Evolutionary conservation across 2,329 filamentous ascomycete genomes (phyloP).

Genomic region (Raffaelea albimanens): DNA sequence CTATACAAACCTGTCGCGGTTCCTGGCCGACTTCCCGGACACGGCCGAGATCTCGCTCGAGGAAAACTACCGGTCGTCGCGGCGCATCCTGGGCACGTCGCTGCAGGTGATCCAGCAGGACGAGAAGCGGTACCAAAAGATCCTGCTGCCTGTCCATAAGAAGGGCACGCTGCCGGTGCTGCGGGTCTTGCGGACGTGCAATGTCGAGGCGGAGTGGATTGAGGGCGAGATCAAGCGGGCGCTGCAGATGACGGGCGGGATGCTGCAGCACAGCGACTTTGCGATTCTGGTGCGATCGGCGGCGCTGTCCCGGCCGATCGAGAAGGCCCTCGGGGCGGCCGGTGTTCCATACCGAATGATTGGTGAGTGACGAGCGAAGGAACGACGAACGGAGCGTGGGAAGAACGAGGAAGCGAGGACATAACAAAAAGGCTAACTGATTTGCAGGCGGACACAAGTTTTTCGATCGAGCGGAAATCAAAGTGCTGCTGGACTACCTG

Average conservation of each 20-base stretch:
- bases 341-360: slow-evolving; percentile 90
- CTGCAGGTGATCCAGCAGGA: slow-evolving; percentile 89
- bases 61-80: slow-evolving; percentile 90
- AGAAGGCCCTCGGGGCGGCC: slow-evolving; percentile 68
- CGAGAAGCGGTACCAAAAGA: slow-evolving; percentile 67
- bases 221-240: slow-evolving; percentile 71
- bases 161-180: slow-evolving; percentile 74
- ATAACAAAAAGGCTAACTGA: background rate
- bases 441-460: slow-evolving; percentile 62
- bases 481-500: slow-evolving; percentile 78
- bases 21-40: slow-evolving; percentile 66
- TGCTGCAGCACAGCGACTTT: slow-evolving; percentile 68
- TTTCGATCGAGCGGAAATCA: slow-evolving; percentile 85
- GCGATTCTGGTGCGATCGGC: slow-evolving; percentile 83
- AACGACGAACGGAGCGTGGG: background rate
- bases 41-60: slow-evolving; percentile 79
- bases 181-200: slow-evolving; percentile 61
- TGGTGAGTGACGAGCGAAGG: slow-evolving; percentile 32
- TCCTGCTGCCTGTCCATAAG: slow-evolving; percentile 68
- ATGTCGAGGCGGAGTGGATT: slow-evolving; percentile 79
- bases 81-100: slow-evolving; percentile 70
- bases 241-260: slow-evolving; percentile 59
- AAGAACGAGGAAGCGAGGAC: background rate
- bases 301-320: slow-evolving; percentile 73
- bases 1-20: slow-evolving; percentile 72